phyloP scores from a whole-genome alignment of 345 rosid genomes.

The Conringia planisiliqua region DNA sequence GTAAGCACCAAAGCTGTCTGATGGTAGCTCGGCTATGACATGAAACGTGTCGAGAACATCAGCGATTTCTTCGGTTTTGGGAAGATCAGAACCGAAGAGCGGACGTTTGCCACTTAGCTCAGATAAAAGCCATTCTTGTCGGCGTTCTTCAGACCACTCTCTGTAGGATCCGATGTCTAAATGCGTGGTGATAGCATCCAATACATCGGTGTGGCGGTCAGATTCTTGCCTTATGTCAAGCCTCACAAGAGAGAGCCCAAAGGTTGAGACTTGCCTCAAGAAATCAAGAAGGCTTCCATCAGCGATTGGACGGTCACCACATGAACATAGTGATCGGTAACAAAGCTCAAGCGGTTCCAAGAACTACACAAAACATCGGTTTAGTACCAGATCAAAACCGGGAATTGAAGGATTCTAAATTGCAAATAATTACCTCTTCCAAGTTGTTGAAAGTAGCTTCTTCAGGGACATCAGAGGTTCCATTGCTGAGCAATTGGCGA shows the following conservation, averaged over 20 bases:
- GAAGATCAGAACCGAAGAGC: slow-evolving; percentile 89
- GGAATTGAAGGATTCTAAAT: neutral
- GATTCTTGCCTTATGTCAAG: slow-evolving; percentile 98
- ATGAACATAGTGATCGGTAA: slow-evolving; percentile 80
- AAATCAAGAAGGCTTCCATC: slow-evolving; percentile 99
- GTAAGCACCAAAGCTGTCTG: slow-evolving; percentile 88
- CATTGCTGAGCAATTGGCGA: slow-evolving; percentile 71
- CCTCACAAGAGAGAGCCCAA: slow-evolving; percentile 89
- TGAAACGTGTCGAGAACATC: slow-evolving; percentile 85
- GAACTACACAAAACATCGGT: slow-evolving; percentile 47
- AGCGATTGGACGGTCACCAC: slow-evolving; percentile 94
- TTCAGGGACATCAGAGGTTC: slow-evolving; percentile 83
- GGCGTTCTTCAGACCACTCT: slow-evolving; percentile 86
- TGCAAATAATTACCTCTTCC: slow-evolving; percentile 53
- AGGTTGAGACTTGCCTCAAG: slow-evolving; percentile 94
- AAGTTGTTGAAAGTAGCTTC: slow-evolving; percentile 70
- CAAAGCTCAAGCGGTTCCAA: slow-evolving; percentile 98
- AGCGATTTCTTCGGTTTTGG: slow-evolving; percentile 88
- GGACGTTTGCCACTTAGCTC: slow-evolving; percentile 96
- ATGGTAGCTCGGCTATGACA: slow-evolving; percentile 81
- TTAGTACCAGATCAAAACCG: neutral
- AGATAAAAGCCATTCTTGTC: slow-evolving; percentile 92
- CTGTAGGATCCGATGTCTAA: slow-evolving; percentile 81
- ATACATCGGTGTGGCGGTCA: slow-evolving; percentile 89
- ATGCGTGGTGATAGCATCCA: slow-evolving; percentile 86